Percentiles rank a stretch among this genome's conserved stretches.
phyloP scores from a whole-genome alignment of 805 yeast genomes.

The Yamadazyma ubonensis region DNA sequence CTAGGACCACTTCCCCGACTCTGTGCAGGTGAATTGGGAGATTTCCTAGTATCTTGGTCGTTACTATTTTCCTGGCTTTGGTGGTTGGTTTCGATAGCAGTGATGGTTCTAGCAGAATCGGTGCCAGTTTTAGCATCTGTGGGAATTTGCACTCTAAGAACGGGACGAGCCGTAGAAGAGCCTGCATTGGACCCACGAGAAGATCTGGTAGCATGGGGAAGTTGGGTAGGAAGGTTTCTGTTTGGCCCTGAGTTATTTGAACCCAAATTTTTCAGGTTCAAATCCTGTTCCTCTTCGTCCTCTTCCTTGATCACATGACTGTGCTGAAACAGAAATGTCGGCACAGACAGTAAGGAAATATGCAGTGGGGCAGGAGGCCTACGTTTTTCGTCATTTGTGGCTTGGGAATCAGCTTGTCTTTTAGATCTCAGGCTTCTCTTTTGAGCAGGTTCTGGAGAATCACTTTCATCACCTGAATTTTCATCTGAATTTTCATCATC shows the following conservation, averaged over 20 bases:
- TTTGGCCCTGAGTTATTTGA: no score
- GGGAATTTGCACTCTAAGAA: constrained; percentile 66
- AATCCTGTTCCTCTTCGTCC: constrained; percentile 14
- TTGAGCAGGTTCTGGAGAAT: constrained; percentile 28
- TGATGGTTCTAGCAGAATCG: constrained; percentile 45
- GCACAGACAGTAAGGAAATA: constrained; percentile 19
- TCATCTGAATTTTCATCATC: constrained; percentile 25
- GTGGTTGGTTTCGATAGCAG: constrained; percentile 37
- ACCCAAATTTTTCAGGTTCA: neutral
- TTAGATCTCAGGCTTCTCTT: constrained; percentile 14
- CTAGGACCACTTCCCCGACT: constrained; percentile 11
- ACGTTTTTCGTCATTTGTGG: neutral
- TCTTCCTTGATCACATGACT: constrained; percentile 16
- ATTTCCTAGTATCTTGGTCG: constrained; percentile 1
- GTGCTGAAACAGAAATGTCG: constrained; percentile 17
- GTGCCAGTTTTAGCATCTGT: constrained; percentile 35
- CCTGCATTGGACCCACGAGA: neutral
- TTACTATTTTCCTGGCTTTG: neutral
- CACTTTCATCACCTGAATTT: constrained; percentile 37
- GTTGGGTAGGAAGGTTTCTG: neutral
- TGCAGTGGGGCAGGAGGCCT: constrained; percentile 19
- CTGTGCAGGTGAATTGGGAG: neutral
- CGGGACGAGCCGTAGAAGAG: constrained; percentile 42
- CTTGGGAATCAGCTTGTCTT: constrained; percentile 18
- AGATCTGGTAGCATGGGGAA: neutral